Conservation (phyloP, 2,329 filamentous ascomycete genomes). For the Stagonosporopsis vannaccii region DNA sequence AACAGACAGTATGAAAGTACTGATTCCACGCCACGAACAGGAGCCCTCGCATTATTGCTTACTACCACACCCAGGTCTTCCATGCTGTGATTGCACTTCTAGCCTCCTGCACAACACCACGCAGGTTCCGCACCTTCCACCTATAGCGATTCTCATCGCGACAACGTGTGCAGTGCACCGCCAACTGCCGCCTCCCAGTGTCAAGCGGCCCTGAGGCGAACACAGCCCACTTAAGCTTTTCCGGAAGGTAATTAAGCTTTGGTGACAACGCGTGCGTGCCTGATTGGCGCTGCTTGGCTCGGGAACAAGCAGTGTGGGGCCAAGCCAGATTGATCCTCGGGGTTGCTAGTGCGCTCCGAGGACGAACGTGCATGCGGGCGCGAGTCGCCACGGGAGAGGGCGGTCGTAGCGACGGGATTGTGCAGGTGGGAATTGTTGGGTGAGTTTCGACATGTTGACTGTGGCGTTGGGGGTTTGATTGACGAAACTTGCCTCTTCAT, state of each 20-base stretch:
- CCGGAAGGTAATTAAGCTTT: conserved; percentile 31
- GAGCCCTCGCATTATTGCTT: neutral
- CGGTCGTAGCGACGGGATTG: too few relatives aligned
- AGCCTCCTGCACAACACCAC: neutral
- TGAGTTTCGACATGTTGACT: too few relatives aligned
- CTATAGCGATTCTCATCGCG: neutral
- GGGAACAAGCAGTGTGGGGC: neutral
- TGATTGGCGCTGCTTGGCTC: conserved; percentile 25
- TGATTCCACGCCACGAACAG: neutral
- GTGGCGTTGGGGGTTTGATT: too few relatives aligned
- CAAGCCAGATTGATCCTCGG: too few relatives aligned
- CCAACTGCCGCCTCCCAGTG: neutral
- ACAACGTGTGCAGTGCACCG: conserved; percentile 1
- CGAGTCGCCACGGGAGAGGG: too few relatives aligned
- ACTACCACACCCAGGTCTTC: neutral
- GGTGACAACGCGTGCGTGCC: conserved; percentile 4
- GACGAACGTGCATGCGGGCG: too few relatives aligned
- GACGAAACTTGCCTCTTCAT: too few relatives aligned
- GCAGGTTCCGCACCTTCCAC: conserved; percentile 1
- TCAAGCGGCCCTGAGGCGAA: neutral
- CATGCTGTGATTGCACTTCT: neutral
- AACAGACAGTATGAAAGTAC: too few relatives aligned
- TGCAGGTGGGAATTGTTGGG: too few relatives aligned
- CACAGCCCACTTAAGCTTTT: conserved; percentile 27
- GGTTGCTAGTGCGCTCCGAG: too few relatives aligned